Evolutionary conservation across 768 basidiomycete species (phyloP).

Genomic region (Naganishia friedmannii): DNA sequence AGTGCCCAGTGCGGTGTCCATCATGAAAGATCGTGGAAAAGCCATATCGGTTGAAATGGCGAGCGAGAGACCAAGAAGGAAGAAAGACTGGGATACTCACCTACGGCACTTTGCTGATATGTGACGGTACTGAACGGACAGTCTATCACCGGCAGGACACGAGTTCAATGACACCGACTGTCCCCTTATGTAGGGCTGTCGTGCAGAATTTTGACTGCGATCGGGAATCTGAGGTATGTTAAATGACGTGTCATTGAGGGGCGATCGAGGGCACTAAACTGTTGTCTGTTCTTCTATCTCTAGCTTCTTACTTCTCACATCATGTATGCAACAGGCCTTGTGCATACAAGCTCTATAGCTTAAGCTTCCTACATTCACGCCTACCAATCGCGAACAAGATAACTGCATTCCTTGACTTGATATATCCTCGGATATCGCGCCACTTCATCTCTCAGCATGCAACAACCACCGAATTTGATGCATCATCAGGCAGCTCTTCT

Average conservation of each 20-base stretch:
- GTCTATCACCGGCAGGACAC: too few relatives aligned
- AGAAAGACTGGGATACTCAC: not conserved
- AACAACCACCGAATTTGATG: constrained; percentile 14
- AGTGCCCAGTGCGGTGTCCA: constrained; percentile 26
- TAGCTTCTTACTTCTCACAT: too few relatives aligned
- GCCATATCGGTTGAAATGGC: not conserved
- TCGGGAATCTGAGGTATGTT: not conserved
- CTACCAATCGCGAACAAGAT: not conserved
- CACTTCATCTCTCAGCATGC: not conserved
- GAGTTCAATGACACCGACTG: not conserved
- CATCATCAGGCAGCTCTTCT: constrained; percentile 6
- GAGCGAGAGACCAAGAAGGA: too few relatives aligned
- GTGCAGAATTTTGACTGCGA: not conserved
- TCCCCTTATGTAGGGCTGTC: not conserved
- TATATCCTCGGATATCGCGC: not conserved
- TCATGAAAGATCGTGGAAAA: constrained; percentile 10
- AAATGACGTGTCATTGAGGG: not conserved
- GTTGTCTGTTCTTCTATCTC: too few relatives aligned
- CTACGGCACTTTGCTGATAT: not conserved
- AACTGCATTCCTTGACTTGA: not conserved
- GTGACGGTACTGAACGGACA: not conserved
- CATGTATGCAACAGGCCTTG: too few relatives aligned
- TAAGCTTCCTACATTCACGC: too few relatives aligned
- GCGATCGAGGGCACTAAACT: too few relatives aligned
- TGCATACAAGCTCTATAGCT: too few relatives aligned